Conservation (phyloP, 768 basidiomycete genomes). For the Hemileccinum rubropunctum region DNA sequence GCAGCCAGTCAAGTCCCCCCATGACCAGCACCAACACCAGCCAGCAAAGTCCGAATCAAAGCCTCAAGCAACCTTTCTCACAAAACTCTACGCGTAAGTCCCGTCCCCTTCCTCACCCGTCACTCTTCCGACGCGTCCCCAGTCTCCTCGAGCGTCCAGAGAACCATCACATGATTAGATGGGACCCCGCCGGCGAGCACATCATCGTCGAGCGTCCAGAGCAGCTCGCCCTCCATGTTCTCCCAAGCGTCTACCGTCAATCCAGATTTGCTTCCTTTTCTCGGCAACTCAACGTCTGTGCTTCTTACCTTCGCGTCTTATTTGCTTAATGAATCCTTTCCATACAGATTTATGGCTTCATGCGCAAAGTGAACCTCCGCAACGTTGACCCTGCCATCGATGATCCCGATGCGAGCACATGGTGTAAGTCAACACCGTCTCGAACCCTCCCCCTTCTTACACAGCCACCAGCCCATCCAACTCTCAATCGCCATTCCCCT, state of each 20-base stretch:
- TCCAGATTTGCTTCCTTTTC: slow-evolving; percentile 97
- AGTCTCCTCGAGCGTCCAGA: slow-evolving; percentile 88
- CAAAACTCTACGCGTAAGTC: slow-evolving; percentile 92
- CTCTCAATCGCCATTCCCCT: slow-evolving; percentile 86
- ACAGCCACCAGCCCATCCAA: slow-evolving; percentile 71
- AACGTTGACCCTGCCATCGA: slow-evolving; percentile 94
- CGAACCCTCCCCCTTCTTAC: slow-evolving; percentile 19
- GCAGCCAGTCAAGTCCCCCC: slow-evolving; percentile 28
- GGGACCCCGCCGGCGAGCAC: slow-evolving; percentile 90
- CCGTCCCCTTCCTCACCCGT: slow-evolving; percentile 2
- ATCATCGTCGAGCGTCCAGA: slow-evolving; percentile 95
- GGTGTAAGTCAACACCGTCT: slow-evolving; percentile 65
- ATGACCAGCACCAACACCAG: slow-evolving; percentile 44
- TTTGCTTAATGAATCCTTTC: slow-evolving; percentile 23
- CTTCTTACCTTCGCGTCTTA: slow-evolving; percentile 30
- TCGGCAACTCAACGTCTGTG: slow-evolving; percentile 89
- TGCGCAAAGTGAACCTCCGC: slow-evolving; percentile 95
- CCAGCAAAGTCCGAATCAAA: slow-evolving; percentile 72
- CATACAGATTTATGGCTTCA: slow-evolving; percentile 92
- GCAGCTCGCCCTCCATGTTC: slow-evolving; percentile 90
- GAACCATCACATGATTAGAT: slow-evolving; percentile 96
- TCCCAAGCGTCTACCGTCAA: slow-evolving; percentile 93
- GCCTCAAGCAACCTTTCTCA: slow-evolving; percentile 93
- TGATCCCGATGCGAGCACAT: slow-evolving; percentile 94
- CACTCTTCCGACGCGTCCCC: slow-evolving; percentile 23